Base-by-base conservation (phyloP, 1,284 basidiomycete genomes). In the Melampsora americana region DNA sequence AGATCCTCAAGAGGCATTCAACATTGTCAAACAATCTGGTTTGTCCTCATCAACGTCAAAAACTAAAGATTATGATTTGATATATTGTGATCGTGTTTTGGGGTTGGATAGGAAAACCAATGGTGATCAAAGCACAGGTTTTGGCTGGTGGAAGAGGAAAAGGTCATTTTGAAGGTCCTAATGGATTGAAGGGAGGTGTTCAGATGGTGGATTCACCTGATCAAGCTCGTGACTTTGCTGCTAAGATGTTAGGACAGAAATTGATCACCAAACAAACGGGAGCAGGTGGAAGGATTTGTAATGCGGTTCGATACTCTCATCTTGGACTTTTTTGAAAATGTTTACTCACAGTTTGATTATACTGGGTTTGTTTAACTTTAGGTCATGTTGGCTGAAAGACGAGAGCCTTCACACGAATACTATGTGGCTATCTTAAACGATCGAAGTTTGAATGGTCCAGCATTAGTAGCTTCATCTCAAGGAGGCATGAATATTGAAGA, bases 211-310 rank as follows among this genome's bases (percentile, higher is more conserved):
- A 92, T 82, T 91, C 88, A 92, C 90, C 95, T 44, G 89, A 91
- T 79, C 89, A 98, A 83, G 96, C 95, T 56, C 88, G 89, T 82
- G 91, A 95, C 71, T 88, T 88, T 80, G 95, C 96, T 23, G 84
- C 85, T 79, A 90, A 95, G 86, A 99, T 99, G 96, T 88, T 99
- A 78, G 95, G 95, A 74, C 87, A 91, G 78, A 92, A 92, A 79
- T 89, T 99, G 81, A 98, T 99, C 86, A 99, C 96, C 79, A 99
- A 99, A 85, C 96, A 99, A 85, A 99, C 96, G 28, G 96, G 96
- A 80, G 91, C 91, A 77, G 90, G 83, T 71, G 96, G 96, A 73
- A 90, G 95, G 78, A 84, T 94, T 80, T 99, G 96, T 87, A 99
- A 98, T 82, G 90, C 95, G 79, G 94, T 93, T 81, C 66, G 62